phyloP scores from a whole-genome alignment of 345 rosid genomes.

The Orychophragmus violaceus region DNA sequence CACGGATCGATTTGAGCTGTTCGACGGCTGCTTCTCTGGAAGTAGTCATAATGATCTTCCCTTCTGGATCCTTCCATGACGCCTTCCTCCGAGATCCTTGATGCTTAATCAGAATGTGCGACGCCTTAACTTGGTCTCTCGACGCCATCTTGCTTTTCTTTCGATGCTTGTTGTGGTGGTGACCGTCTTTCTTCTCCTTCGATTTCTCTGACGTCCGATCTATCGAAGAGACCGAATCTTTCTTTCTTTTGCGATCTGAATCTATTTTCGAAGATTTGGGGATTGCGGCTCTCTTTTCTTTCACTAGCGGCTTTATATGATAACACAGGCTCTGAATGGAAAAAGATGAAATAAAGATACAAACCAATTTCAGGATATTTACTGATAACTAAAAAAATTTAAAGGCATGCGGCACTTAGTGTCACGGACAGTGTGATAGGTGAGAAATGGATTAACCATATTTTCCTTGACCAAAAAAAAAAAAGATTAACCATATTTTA shows the following conservation, averaged over 20 bases:
- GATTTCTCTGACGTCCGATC: constrained; percentile 35
- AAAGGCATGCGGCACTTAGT: too few relatives aligned
- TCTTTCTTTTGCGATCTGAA: constrained; percentile 54
- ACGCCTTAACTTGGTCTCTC: constrained; percentile 60
- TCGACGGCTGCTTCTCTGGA: constrained; percentile 68
- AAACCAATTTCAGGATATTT: too few relatives aligned
- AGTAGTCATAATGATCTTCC: constrained; percentile 54
- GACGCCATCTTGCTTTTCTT: constrained; percentile 43
- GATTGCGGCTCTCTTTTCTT: constrained; percentile 22
- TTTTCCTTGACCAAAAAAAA: too few relatives aligned
- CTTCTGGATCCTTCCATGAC: constrained; percentile 98
- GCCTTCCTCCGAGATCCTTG: constrained; percentile 90
- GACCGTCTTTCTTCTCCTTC: constrained; percentile 17
- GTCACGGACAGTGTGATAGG: too few relatives aligned
- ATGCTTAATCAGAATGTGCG: constrained; percentile 91
- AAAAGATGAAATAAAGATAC: too few relatives aligned
- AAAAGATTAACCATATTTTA: too few relatives aligned
- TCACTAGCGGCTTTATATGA: not conserved
- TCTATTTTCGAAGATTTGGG: constrained; percentile 39
- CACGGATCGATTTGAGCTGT: constrained; percentile 62
- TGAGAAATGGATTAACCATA: too few relatives aligned
- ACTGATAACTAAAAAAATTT: too few relatives aligned
- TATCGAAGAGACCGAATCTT: constrained; percentile 33
- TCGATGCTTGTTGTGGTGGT: constrained; percentile 23
- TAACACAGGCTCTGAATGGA: too few relatives aligned